These are phyloP conservation scores for Alternaria sp. DNA, from an alignment of 2,329 filamentous ascomycete species.

Conservation along the genomic window DNA sequence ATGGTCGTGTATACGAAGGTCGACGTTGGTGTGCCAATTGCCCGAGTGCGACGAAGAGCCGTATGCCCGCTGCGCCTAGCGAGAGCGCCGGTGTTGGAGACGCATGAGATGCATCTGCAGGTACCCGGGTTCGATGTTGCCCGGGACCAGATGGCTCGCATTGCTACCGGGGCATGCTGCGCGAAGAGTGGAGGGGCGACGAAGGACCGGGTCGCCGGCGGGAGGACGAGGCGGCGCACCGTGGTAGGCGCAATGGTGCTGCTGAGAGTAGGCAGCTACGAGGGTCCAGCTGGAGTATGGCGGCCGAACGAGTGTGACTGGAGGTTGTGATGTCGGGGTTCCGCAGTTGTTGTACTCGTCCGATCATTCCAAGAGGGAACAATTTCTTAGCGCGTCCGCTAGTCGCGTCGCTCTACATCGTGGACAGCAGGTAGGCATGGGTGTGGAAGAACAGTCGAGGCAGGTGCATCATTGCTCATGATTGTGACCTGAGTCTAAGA, in stretches of 20 bases:
- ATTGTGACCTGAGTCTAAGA: background rate
- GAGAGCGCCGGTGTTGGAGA: constrained; percentile 56
- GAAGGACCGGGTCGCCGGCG: constrained; percentile 21
- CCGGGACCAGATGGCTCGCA: constrained; percentile 74
- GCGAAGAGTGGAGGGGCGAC: constrained; percentile 22
- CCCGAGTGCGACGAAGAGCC: constrained; percentile 59
- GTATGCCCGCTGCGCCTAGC: constrained; percentile 60
- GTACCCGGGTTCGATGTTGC: constrained; percentile 66
- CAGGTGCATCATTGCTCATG: background rate
- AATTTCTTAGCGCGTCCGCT: constrained; percentile 13
- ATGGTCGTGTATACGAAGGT: constrained; percentile 73
- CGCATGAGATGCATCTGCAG: constrained; percentile 69
- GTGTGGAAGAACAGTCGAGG: too few species aligned
- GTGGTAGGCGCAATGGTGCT: constrained; percentile 9
- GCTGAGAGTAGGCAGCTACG: background rate
- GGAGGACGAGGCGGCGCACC: constrained; percentile 23
- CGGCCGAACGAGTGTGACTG: background rate
- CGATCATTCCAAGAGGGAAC: background rate
- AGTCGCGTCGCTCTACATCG: background rate
- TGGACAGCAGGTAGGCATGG: background rate
- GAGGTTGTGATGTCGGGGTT: background rate
- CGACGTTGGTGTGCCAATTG: constrained; percentile 60
- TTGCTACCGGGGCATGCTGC: constrained; percentile 54
- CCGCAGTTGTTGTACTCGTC: background rate
- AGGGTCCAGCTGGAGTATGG: background rate